phyloP scores from a whole-genome alignment of 306 rosid species.

The Hylodesmum podocarpum region DNA sequence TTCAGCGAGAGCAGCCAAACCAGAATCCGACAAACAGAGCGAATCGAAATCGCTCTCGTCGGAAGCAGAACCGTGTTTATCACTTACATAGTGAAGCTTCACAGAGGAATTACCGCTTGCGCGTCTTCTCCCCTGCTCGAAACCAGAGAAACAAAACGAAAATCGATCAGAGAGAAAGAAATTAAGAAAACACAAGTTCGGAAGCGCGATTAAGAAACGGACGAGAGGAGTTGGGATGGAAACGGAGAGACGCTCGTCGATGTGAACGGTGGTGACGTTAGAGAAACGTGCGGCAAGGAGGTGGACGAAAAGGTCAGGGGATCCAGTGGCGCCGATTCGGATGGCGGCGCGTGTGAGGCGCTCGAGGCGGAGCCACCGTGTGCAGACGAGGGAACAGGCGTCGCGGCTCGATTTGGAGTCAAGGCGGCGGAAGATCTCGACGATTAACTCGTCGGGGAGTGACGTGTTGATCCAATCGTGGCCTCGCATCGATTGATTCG shows the following conservation, averaged over 20 bases:
- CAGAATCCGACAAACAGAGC: conserved; percentile 66
- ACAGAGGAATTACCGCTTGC: conserved; percentile 20
- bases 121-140: conserved; percentile 55
- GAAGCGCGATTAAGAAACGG: too few species aligned
- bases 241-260: conserved; percentile 76
- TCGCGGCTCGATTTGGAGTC: conserved; percentile 72
- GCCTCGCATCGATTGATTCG: conserved; percentile 55
- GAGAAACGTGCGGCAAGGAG: conserved; percentile 67
- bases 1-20: conserved; percentile 64
- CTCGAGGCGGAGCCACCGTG: conserved; percentile 85
- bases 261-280: conserved; percentile 59
- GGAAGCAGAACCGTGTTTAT: conserved; percentile 41
- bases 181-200: too few species aligned
- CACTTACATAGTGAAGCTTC: conserved; percentile 33
- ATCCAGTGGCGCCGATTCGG: conserved; percentile 77
- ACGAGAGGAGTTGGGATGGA: conserved; percentile 59
- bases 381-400: conserved; percentile 86
- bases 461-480: conserved; percentile 69
- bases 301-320: conserved; percentile 60
- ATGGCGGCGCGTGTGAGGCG: conserved; percentile 73
- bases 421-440: conserved; percentile 66
- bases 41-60: conserved; percentile 51
- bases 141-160: not conserved
- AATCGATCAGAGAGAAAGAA: not conserved
- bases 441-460: conserved; percentile 80